Percentiles rank a stretch among this genome's conserved stretches.
Evolutionary conservation across 345 rosid genomes (phyloP).

Genomic region (Pelargonium nanum): DNA sequence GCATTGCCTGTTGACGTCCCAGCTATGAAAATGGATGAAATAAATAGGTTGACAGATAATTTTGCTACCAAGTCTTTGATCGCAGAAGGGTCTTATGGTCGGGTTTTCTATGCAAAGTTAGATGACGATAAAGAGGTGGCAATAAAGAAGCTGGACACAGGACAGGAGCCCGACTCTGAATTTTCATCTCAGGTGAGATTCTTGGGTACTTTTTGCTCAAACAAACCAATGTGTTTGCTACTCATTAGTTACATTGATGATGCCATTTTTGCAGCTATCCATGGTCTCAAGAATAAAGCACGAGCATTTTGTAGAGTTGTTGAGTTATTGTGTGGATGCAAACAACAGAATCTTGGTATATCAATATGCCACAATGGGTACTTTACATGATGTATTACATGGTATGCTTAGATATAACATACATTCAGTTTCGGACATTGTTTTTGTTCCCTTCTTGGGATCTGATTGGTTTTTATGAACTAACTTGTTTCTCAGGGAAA

Average conservation of each 20-base stretch:
- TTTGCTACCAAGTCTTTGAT: conserved; percentile 78
- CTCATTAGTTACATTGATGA: conserved; percentile 5
- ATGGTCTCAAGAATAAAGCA: conserved; percentile 76
- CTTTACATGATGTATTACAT: conserved; percentile 86
- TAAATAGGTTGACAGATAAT: conserved; percentile 50
- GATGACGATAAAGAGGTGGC: conserved; percentile 44
- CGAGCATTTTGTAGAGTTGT: conserved; percentile 72
- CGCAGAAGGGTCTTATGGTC: conserved; percentile 97
- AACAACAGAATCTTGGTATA: conserved; percentile 68
- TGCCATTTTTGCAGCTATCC: conserved; percentile 48
- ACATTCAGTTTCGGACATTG: not conserved
- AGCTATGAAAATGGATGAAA: conserved; percentile 47
- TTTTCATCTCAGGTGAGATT: conserved; percentile 67
- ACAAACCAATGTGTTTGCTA: not conserved
- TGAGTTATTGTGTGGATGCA: conserved; percentile 74
- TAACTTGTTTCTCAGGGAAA: conserved; percentile 48
- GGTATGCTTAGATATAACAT: conserved; percentile 28
- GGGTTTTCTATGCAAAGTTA: conserved; percentile 66
- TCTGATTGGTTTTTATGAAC: not conserved
- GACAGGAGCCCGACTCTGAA: conserved; percentile 73
- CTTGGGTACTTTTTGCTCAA: not conserved
- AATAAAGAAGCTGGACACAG: conserved; percentile 79
- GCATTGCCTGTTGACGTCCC: conserved; percentile 75
- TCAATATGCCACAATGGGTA: conserved; percentile 69
- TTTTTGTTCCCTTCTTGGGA: not conserved